These are phyloP conservation scores for Starmerella bombi DNA, from an alignment of 805 yeast genomes.

Conservation along the genomic window DNA sequence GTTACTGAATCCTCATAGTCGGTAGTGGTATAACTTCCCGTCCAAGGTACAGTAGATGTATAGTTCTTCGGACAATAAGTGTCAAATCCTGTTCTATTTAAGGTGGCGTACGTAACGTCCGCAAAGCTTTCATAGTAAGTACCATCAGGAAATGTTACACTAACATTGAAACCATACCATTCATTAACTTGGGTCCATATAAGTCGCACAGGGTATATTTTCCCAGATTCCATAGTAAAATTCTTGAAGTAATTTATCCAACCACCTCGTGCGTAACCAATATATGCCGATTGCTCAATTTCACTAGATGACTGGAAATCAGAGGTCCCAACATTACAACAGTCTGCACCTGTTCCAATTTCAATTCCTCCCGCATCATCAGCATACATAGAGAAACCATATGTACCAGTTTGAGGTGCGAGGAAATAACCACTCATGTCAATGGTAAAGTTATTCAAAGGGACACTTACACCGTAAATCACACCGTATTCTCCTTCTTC, in stretches of 20 bases:
- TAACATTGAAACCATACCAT: neutral
- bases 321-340: neutral
- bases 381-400: neutral
- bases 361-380: neutral
- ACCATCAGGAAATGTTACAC: neutral
- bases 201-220: neutral
- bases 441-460: neutral
- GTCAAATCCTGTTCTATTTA: neutral
- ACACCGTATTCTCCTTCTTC: neutral
- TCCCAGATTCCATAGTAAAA: neutral
- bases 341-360: neutral
- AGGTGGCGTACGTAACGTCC: neutral
- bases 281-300: no score
- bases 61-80: neutral
- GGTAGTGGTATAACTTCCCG: conserved; percentile 1
- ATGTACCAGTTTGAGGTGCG: neutral
- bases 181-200: neutral
- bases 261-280: neutral
- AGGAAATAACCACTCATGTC: neutral
- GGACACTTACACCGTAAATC: neutral
- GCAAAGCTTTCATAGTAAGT: neutral
- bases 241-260: neutral
- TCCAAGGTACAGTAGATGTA: conserved; percentile 1
- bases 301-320: neutral
- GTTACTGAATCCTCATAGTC: neutral